Percentiles rank a stretch among this genome's conserved stretches.
phyloP scores from a whole-genome alignment of 305 asterid genomes.

The Coffea humblotiana region DNA sequence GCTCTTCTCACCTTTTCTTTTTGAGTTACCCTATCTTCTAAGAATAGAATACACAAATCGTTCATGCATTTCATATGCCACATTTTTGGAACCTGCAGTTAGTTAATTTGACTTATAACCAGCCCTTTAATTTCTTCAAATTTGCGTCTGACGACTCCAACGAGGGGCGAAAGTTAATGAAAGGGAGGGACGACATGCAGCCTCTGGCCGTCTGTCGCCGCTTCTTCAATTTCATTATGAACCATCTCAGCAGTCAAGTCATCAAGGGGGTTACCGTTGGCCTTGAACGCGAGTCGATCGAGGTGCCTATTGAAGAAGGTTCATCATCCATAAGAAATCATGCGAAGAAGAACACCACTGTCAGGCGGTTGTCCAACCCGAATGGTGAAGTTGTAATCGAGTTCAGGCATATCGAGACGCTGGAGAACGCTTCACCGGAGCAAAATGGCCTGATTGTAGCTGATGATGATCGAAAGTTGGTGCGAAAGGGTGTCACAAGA shows the following conservation, averaged over 20 bases:
- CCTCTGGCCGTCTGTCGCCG: constrained; percentile 38
- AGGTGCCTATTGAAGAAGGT: constrained; percentile 31
- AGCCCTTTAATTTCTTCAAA: not conserved
- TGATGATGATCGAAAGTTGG: not conserved
- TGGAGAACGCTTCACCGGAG: not conserved
- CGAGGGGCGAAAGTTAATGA: constrained; percentile 11
- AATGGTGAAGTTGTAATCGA: constrained; percentile 45
- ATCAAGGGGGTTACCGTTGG: constrained; percentile 7
- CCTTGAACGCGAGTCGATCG: constrained; percentile 1
- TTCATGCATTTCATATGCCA: not conserved
- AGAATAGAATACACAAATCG: constrained; percentile 27
- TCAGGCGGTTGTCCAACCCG: constrained; percentile 3
- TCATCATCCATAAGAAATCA: constrained; percentile 15
- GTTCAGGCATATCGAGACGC: constrained; percentile 37
- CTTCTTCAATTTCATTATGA: constrained; percentile 41
- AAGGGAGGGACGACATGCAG: constrained; percentile 32
- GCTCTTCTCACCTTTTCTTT: constrained; percentile 23
- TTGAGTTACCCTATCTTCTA: constrained; percentile 28
- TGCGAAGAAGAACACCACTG: not conserved
- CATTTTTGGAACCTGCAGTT: not conserved
- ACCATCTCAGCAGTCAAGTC: constrained; percentile 10
- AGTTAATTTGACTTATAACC: no score
- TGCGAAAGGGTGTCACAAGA: constrained; percentile 12
- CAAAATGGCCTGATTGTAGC: constrained; percentile 18
- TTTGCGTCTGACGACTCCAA: no score